Evolutionary conservation across 129 eudicot genomes (phyloP), one percentile per base, ranked within the genome.

Genomic region (Arctium minus): DNA sequence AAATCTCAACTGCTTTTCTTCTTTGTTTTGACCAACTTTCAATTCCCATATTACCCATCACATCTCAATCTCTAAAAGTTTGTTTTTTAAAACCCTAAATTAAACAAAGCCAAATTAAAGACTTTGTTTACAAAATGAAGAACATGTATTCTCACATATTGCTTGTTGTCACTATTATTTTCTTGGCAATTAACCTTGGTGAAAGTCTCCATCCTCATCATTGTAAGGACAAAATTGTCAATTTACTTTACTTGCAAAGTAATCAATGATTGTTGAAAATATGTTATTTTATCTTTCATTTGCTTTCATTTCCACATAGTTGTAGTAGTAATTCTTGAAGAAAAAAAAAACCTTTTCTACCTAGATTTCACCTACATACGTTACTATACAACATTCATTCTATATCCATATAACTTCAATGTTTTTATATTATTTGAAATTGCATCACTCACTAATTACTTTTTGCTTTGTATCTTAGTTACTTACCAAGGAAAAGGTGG

Each of bases 181-280:
- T 90, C 83, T 64, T 90, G 88, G 50, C 83, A 39, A 83, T 86
- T 40, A 40, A 85, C 27, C 75, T 74, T 30, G 80, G 85, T 70
- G 71, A 85, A 75, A 64, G 88, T 80, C 92, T 90, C 77, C 87
- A 82, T 64, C 94, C 91, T 9, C 87, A 85, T 79, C 89, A 87
- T 78, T 88, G 89, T 91, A 88, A 87, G 92, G 50, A n/a, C 13
- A 77, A 36, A 71, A 17, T 32, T 8, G 3, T 38, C 72, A 8
- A 13, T 7, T 53, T 7, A 32, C 0, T 18, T 31, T 8, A 29
- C 42, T 37, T 73, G 29, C 29, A 36, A 3, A 15, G 7, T 40
- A 48, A 13, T 2, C 37, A 36, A 15, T 18, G 10, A 15, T 53
- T 38, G 44, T 53, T 39, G 27, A 50, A 39, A 73, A 10, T 6